phyloP scores from a whole-genome alignment of 2,329 filamentous ascomycete genomes.

The Cyphellophora europaea region DNA sequence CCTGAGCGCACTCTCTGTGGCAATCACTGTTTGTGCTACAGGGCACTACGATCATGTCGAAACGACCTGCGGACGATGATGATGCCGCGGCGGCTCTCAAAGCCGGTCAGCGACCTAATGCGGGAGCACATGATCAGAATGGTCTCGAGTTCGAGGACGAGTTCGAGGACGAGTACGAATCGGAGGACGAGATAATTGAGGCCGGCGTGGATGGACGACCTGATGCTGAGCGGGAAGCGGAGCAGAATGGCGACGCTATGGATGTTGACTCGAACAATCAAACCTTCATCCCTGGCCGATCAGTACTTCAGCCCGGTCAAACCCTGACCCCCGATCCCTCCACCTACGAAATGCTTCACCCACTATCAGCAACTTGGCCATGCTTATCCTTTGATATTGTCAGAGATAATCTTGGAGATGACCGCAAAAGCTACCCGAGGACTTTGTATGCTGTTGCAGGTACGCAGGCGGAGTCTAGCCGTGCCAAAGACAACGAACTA shows the following conservation, averaged over 20 bases:
- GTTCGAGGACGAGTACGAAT: constrained; percentile 95
- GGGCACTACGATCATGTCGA: constrained; percentile 41
- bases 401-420: constrained; percentile 74
- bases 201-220: constrained; percentile 88
- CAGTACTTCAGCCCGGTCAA: constrained; percentile 83
- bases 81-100: constrained; percentile 48
- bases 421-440: constrained; percentile 85
- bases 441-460: constrained; percentile 93
- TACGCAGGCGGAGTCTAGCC: constrained; percentile 73
- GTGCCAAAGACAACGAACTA: constrained; percentile 79
- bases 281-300: constrained; percentile 91
- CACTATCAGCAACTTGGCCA: constrained; percentile 87
- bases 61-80: constrained; percentile 47
- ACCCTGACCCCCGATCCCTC: constrained; percentile 82
- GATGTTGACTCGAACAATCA: constrained; percentile 70
- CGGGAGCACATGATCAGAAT: constrained; percentile 40
- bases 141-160: constrained; percentile 55
- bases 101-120: constrained; percentile 50
- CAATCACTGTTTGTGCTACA: too few relatives aligned
- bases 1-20: too few relatives aligned
- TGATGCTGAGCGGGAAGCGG: constrained; percentile 83
- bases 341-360: constrained; percentile 98
- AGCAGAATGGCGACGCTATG: constrained; percentile 80
- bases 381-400: constrained; percentile 94
- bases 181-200: constrained; percentile 84